These are phyloP conservation scores for Saururus chinensis DNA, from an alignment of 164 flowering plant genomes.

Conservation along the genomic window DNA sequence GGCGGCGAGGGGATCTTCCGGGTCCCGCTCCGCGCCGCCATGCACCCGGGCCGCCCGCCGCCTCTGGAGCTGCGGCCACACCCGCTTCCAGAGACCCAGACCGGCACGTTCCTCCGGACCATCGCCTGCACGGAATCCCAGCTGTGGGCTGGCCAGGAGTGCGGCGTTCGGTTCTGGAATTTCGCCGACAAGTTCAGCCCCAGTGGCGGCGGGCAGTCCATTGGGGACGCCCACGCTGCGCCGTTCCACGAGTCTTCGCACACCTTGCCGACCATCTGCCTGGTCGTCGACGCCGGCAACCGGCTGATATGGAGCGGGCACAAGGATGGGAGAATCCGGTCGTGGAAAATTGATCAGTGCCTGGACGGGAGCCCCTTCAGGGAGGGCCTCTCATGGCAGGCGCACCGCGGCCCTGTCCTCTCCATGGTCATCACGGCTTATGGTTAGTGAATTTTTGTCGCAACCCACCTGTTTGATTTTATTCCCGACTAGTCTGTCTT, in stretches of 20 bases:
- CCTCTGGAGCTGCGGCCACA: constrained; percentile 85
- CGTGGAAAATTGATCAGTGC: constrained; percentile 79
- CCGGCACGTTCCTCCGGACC: constrained; percentile 58
- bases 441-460: constrained; percentile 28
- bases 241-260: constrained; percentile 56
- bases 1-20: constrained; percentile 59
- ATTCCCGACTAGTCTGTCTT: background rate
- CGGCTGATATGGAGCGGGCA: constrained; percentile 86
- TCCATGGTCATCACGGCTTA: constrained; percentile 61
- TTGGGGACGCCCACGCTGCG: constrained; percentile 82
- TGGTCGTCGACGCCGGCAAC: constrained; percentile 55
- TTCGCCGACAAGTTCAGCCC: constrained; percentile 3
- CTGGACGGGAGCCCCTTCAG: constrained; percentile 31
- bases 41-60: constrained; percentile 78
- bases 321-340: constrained; percentile 86
- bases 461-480: background rate
- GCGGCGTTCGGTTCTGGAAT: constrained; percentile 63
- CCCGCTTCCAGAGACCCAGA: constrained; percentile 80
- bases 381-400: constrained; percentile 80
- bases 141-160: constrained; percentile 89
- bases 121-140: constrained; percentile 60
- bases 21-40: constrained; percentile 55
- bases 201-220: constrained; percentile 25
- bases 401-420: constrained; percentile 70
- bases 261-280: constrained; percentile 51